Percentiles rank a stretch among this genome's conserved stretches.
These are phyloP conservation scores for Cucurbita ficifolia DNA, from an alignment of 306 rosid species.

Conservation along the genomic window DNA sequence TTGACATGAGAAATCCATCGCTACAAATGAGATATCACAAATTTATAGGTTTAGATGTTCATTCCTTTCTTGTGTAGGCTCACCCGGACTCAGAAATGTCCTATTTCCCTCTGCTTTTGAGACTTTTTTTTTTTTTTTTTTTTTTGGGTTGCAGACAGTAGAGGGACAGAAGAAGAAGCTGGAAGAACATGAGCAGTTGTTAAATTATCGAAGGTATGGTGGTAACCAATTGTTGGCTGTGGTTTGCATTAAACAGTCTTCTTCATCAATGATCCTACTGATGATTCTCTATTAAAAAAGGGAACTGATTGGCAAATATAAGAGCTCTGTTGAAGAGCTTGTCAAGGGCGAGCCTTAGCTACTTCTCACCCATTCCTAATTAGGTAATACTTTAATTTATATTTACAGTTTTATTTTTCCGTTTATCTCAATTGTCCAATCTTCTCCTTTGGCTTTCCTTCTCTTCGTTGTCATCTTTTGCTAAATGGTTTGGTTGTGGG, in stretches of 20 bases:
- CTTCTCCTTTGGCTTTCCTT: neutral
- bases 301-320: conserved; percentile 55
- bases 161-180: conserved; percentile 78
- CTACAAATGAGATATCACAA: neutral
- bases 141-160: conserved; percentile 52
- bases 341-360: conserved; percentile 46
- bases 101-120: neutral
- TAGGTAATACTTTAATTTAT: neutral
- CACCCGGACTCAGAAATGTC: neutral
- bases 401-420: neutral
- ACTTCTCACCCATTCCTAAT: neutral
- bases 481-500: neutral
- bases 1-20: neutral
- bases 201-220: conserved; percentile 57
- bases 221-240: neutral
- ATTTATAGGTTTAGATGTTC: neutral
- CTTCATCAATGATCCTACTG: conserved; percentile 2
- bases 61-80: neutral
- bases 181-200: conserved; percentile 64
- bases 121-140: neutral
- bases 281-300: conserved; percentile 16
- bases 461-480: neutral
- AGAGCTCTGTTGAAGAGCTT: conserved; percentile 59
- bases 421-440: neutral
- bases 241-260: neutral